Conservation (phyloP, 1,139 yeast genomes). For the Sporopachydermia cereana region DNA sequence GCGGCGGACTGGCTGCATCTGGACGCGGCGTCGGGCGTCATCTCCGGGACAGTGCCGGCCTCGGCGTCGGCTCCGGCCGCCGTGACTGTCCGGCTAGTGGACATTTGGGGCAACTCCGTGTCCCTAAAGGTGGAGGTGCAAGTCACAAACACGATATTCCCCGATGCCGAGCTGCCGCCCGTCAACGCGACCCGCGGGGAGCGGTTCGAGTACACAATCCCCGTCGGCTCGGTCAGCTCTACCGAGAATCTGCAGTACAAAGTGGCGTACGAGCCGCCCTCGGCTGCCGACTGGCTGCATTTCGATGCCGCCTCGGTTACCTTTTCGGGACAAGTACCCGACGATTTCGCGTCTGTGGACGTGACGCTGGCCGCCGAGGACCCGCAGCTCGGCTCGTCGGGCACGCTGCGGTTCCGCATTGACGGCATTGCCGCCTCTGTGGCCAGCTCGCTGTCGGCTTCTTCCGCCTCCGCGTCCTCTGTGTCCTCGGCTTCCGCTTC, state of each 20-base stretch:
- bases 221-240: slow-evolving; percentile 43
- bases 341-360: slow-evolving; percentile 35
- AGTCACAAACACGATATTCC: slow-evolving; percentile 31
- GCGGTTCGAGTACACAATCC: slow-evolving; percentile 44
- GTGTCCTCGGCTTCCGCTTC: slow-evolving; percentile 22
- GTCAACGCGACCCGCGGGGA: slow-evolving; percentile 59
- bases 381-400: slow-evolving; percentile 23
- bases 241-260: slow-evolving; percentile 40
- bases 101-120: slow-evolving; percentile 13
- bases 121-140: slow-evolving; percentile 12
- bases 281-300: slow-evolving; percentile 49
- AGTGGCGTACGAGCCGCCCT: slow-evolving; percentile 33
- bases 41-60: neutral
- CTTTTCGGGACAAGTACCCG: slow-evolving; percentile 58
- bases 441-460: slow-evolving; percentile 16
- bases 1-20: slow-evolving; percentile 7
- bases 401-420: slow-evolving; percentile 36
- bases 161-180: slow-evolving; percentile 11
- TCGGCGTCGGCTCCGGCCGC: slow-evolving; percentile 7
- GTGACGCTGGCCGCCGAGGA: slow-evolving; percentile 44
- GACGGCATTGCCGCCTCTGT: slow-evolving; percentile 29
- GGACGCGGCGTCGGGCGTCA: neutral
- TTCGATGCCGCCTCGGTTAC: slow-evolving; percentile 52
- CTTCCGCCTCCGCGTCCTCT: slow-evolving; percentile 21
- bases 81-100: slow-evolving; percentile 12